Evolutionary conservation across 176 grass and related monocot genomes (phyloP).

Genomic region (Phoenix roebelenii): DNA sequence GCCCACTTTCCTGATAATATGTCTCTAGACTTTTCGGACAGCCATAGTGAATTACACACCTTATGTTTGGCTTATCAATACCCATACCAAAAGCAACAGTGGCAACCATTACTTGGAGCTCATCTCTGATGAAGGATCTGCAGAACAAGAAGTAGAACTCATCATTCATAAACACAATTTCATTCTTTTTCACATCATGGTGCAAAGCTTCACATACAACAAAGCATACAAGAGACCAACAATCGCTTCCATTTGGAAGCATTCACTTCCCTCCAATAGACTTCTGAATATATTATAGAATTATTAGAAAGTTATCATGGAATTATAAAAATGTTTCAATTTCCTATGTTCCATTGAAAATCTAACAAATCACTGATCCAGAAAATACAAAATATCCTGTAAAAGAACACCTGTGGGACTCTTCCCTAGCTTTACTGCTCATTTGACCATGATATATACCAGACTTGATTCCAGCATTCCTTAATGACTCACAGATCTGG

Average conservation of each 20-base stretch:
- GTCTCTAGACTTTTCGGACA: conserved; percentile 92
- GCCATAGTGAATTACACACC: conserved; percentile 89
- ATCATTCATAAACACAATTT: too few species aligned
- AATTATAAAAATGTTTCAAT: too few species aligned
- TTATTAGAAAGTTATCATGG: too few species aligned
- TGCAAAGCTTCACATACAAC: too few species aligned
- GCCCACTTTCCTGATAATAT: conserved; percentile 98
- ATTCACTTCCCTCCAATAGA: too few species aligned
- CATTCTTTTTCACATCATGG: too few species aligned
- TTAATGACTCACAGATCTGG: conserved; percentile 63
- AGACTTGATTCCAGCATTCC: conserved; percentile 66
- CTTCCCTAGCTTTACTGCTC: conserved; percentile 65
- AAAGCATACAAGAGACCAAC: too few species aligned
- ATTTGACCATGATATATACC: conserved; percentile 84
- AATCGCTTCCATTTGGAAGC: too few species aligned
- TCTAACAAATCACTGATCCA: too few species aligned
- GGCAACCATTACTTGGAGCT: conserved; percentile 79
- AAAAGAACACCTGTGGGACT: conserved; percentile 61
- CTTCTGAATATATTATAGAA: too few species aligned
- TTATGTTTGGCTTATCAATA: conserved; percentile 93
- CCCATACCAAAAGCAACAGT: conserved; percentile 99
- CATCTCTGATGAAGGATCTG: conserved; percentile 92
- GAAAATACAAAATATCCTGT: background rate
- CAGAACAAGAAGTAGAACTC: conserved; percentile 8
- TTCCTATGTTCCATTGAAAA: too few species aligned